phyloP scores from a whole-genome alignment of 805 yeast genomes.

The Saturnispora bothae region DNA sequence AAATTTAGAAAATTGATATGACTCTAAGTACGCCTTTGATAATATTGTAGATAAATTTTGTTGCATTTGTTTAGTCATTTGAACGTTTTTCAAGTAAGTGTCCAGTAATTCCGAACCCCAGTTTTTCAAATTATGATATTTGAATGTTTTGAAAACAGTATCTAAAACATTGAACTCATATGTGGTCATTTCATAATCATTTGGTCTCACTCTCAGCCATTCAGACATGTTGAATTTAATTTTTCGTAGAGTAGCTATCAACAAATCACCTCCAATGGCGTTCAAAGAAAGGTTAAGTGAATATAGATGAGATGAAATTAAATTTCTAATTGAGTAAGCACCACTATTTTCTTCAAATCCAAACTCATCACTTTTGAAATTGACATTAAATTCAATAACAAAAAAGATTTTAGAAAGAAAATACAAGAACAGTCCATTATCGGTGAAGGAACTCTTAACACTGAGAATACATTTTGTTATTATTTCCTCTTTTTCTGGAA shows the following conservation, averaged over 20 bases:
- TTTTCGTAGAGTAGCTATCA: not conserved
- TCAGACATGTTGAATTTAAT: constrained; percentile 2
- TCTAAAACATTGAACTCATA: constrained; percentile 27
- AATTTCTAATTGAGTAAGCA: constrained; percentile 8
- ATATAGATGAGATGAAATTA: constrained; percentile 20
- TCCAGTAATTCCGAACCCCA: constrained; percentile 13
- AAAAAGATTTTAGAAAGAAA: constrained; percentile 22
- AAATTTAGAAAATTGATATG: constrained; percentile 2
- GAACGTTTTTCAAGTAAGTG: constrained; percentile 4
- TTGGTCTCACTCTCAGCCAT: constrained; percentile 2
- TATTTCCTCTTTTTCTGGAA: constrained; percentile 15
- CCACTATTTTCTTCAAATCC: constrained; percentile 13
- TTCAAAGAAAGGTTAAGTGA: constrained; percentile 7
- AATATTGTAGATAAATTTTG: not conserved
- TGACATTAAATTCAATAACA: constrained; percentile 17
- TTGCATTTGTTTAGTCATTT: not conserved
- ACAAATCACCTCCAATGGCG: not conserved
- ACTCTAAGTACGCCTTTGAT: not conserved
- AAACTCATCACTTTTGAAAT: constrained; percentile 16
- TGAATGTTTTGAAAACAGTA: constrained; percentile 19
- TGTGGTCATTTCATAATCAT: constrained; percentile 6
- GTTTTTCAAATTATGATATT: constrained; percentile 14
- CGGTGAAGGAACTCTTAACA: constrained; percentile 16
- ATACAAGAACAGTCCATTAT: constrained; percentile 23
- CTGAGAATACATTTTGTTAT: constrained; percentile 20